Percentiles rank a stretch among this genome's conserved stretches.
phyloP scores from a whole-genome alignment of 805 yeast species.

The Wickerhamiella musiphila region DNA sequence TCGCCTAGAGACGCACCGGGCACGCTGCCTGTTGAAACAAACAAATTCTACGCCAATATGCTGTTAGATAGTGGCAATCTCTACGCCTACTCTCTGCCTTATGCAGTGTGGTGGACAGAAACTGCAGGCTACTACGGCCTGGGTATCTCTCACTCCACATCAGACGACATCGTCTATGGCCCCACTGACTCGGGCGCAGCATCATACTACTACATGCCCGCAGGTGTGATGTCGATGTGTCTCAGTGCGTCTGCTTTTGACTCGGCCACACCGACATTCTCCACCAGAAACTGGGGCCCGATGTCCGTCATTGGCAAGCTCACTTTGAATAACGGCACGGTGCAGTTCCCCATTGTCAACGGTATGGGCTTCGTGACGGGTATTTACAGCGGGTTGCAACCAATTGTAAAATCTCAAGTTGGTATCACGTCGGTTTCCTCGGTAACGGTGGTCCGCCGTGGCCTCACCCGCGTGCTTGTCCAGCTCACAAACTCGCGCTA shows the following conservation, averaged over 20 bases:
- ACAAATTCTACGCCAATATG: slow-evolving; percentile 59
- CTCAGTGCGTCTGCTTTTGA: slow-evolving; percentile 35
- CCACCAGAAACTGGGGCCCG: slow-evolving; percentile 21
- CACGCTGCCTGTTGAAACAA: slow-evolving; percentile 42
- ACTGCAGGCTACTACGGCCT: slow-evolving; percentile 32
- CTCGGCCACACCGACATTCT: slow-evolving; percentile 31
- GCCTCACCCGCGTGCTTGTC: slow-evolving; percentile 24
- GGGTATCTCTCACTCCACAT: slow-evolving; percentile 42
- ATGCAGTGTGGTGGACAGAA: slow-evolving; percentile 40
- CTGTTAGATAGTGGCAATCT: slow-evolving; percentile 37
- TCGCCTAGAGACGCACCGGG: slow-evolving; percentile 26
- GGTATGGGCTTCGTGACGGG: slow-evolving; percentile 77
- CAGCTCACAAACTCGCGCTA: slow-evolving; percentile 24
- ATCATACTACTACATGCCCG: slow-evolving; percentile 39
- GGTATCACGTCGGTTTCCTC: slow-evolving; percentile 27
- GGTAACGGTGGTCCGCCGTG: slow-evolving; percentile 18
- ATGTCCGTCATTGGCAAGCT: slow-evolving; percentile 13
- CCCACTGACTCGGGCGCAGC: slow-evolving; percentile 25
- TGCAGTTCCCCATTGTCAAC: slow-evolving; percentile 48
- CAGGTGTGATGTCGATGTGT: slow-evolving; percentile 35
- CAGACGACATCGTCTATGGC: slow-evolving; percentile 28
- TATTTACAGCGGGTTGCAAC: slow-evolving; percentile 32
- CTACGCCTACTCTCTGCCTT: slow-evolving; percentile 52
- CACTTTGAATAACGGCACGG: slow-evolving; percentile 14
- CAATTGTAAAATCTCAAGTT: slow-evolving; percentile 29